Evolutionary conservation across 768 basidiomycete genomes (phyloP), one percentile per base, ranked within the genome.

Genomic region (Agrocybe chaxingu): DNA sequence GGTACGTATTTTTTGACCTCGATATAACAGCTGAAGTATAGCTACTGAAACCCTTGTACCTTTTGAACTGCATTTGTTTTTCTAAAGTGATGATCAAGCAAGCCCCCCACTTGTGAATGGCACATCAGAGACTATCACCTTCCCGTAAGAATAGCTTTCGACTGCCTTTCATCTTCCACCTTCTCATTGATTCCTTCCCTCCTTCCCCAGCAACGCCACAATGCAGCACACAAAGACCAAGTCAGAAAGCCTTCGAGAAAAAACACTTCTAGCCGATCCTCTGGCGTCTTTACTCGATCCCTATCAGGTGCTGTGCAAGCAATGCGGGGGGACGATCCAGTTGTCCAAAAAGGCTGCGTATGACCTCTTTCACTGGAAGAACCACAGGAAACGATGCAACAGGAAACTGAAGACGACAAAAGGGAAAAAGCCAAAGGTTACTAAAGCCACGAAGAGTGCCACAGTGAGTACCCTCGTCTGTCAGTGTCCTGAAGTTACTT

Each of bases 341-440:
- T 77, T 88, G 24, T 87, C 85, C 11, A 64, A 72, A 31, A 87
- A 87, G 66, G 84, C 82, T 63, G 71, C 72, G 16, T 88, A 76
- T 57, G 86, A 88, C 57, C 73, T 75, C 30, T 78, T 77, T 58
- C 85, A 88, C 63, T 88, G 86, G 86, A 62, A 68, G 40, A 82
- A 78, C 55, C 86, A 88, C 59, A 73, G 80, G 31, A 71, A 71
- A 36, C 74, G 84, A 30, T 88, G 86, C 62, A 24, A 24, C 24
- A 24, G 24, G 24, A 24, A 24, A 24, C 61, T 80, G 47, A 81
- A 76, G 65, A 45, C 55, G 31, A 43, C 40, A 29, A 77, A 73
- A 51, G 59, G 55, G 36, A 55, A 57, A 45, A 59, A 58, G 51
- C 60, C 47, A 48, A 51, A 58, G 41, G 57, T 60, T 45, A 45